A percentile compares a stretch with the other conserved stretches of the same genome.
These are phyloP conservation scores for Nicotiana benthamiana DNA, from an alignment of 257 asterid species.

Conservation along the genomic window DNA sequence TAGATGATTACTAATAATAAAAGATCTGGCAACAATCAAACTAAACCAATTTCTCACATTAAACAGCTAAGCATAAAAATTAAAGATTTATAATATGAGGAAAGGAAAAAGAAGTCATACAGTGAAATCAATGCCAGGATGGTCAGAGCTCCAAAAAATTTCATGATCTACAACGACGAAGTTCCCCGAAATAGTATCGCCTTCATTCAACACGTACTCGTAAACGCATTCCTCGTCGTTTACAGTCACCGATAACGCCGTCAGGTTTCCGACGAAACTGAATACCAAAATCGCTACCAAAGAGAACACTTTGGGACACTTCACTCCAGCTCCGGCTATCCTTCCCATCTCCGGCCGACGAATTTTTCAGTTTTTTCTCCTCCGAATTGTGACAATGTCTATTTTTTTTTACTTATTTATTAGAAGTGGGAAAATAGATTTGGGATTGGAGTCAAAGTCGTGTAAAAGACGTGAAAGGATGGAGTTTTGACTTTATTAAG, in stretches of 20 bases:
- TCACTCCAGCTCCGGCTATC: background rate
- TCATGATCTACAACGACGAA: slow-evolving; percentile 79
- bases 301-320: slow-evolving; percentile 11
- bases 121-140: slow-evolving; percentile 68
- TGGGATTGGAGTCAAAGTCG: background rate
- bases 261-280: slow-evolving; percentile 26
- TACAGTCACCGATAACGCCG: slow-evolving; percentile 63
- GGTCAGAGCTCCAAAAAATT: slow-evolving; percentile 60
- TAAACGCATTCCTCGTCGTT: slow-evolving; percentile 60
- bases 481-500: background rate
- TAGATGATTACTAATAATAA: background rate
- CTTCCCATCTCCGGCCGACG: background rate
- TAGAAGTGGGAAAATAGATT: too few relatives aligned
- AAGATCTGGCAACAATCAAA: background rate
- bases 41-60: background rate
- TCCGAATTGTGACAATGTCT: background rate
- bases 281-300: slow-evolving; percentile 24
- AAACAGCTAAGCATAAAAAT: background rate
- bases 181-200: slow-evolving; percentile 74
- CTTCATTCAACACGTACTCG: slow-evolving; percentile 73
- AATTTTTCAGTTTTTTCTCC: background rate
- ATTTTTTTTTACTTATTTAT: too few relatives aligned
- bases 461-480: background rate
- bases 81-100: background rate
- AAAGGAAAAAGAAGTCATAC: slow-evolving; percentile 22